Percentiles rank a stretch among this genome's conserved stretches.
These are phyloP conservation scores for Bipolaris sorokiniana DNA, from an alignment of 2,329 filamentous ascomycete species.

Conservation along the genomic window DNA sequence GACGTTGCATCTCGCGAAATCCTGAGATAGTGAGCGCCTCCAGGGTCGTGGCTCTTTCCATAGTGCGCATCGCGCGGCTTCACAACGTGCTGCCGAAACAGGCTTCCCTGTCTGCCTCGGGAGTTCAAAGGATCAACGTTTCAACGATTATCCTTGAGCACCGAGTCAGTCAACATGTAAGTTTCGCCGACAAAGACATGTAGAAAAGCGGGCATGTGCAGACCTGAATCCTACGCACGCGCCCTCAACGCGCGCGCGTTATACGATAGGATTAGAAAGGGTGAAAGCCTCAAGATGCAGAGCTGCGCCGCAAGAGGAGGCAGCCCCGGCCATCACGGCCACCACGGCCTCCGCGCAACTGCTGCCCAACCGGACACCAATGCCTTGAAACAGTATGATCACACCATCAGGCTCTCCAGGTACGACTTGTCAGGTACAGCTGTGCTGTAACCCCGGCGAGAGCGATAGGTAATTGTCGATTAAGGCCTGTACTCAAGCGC, in stretches of 20 bases:
- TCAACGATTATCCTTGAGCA: conserved; percentile 27
- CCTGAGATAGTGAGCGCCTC: conserved; percentile 10
- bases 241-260: conserved; percentile 30
- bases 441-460: conserved; percentile 8
- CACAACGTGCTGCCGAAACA: conserved; percentile 8
- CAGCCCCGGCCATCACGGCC: conserved; percentile 20
- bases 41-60: conserved; percentile 15
- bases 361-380: conserved; percentile 19
- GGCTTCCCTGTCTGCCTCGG: conserved; percentile 11
- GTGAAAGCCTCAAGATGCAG: conserved; percentile 12
- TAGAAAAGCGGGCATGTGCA: conserved; percentile 12
- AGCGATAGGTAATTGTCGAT: conserved; percentile 17
- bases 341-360: conserved; percentile 10
- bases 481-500: conserved; percentile 9
- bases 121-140: conserved; percentile 21
- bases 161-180: conserved; percentile 21
- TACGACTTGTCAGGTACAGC: conserved; percentile 16
- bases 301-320: conserved; percentile 21
- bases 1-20: conserved; percentile 13
- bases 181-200: conserved; percentile 6
- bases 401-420: conserved; percentile 23
- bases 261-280: conserved; percentile 23
- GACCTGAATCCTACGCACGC: conserved; percentile 24
- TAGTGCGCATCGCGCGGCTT: conserved; percentile 14
- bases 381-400: conserved; percentile 20